Base-by-base conservation (phyloP, 1,139 yeast species). In the Saccharomyces uvarum region DNA sequence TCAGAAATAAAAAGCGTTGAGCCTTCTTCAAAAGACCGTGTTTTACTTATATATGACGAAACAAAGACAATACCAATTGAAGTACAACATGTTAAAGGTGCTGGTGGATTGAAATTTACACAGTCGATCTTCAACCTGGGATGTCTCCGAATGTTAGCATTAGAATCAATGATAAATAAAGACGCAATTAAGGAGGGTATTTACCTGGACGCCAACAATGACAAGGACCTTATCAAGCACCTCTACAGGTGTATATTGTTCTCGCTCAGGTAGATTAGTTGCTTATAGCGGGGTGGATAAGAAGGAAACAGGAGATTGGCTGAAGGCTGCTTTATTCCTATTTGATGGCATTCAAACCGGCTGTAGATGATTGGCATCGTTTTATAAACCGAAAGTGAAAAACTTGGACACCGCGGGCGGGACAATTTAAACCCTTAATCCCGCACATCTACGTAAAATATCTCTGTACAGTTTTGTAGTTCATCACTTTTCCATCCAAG, bases 361-460 rank as follows among this genome's bases (percentile, higher is more conserved):
- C 42, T 33, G 21, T 14, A n/a, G 21, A 7, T 14, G 42, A 33
- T 14, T 33, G 42, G 42, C 42, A 33, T 33, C 42, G 16, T 33
- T 33, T 14, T 33, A 16, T 11, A 33, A 33, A 13, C 42, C 42
- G 42, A 33, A 14, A 16, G 21, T 33, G 42, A 33, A 33, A 33
- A 33, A 33, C 16, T 33, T 33, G 21, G 21, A 21, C 42, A 19
- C 42, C 42, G 14, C 42, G 42, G 21, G 21, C 42, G 21, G 21
- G 42, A 33, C 9, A 33, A 16, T 33, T 33, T 9, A 33, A 33
- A 33, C 42, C 42, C 42, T 33, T 33, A 33, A 33, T 33, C 42
- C 42, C 42, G 42, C 42, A 33, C 42, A 33, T 33, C 42, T 33
- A 33, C 42, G 42, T 33, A 33, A 33, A 33, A 33, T 33, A 33